These are phyloP conservation scores for Trypanosoma lewisi DNA, from an alignment of 208 protist species.

Conservation along the genomic window DNA sequence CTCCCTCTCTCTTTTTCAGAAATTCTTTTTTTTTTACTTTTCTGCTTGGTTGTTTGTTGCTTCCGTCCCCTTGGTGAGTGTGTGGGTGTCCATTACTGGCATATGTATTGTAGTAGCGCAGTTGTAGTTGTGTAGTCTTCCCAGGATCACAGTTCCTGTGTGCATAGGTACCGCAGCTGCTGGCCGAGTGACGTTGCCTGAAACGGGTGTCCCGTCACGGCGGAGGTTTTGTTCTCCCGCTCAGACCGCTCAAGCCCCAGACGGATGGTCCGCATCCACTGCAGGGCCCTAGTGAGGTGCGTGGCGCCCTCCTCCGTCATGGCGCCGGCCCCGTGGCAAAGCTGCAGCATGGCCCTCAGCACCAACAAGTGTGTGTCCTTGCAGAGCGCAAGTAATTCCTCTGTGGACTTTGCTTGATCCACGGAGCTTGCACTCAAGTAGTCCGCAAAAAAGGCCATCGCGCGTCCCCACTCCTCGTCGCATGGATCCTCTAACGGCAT, in stretches of 20 bases:
- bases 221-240: conserved; percentile 1
- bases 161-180: conserved; percentile 24
- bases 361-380: conserved; percentile 37
- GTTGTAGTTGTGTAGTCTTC: neutral
- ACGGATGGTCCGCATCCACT: conserved; percentile 34
- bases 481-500: conserved; percentile 42
- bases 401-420: conserved; percentile 24
- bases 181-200: conserved; percentile 33
- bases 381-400: conserved; percentile 28
- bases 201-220: conserved; percentile 27
- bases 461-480: conserved; percentile 43
- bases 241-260: conserved; percentile 12
- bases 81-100: neutral
- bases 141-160: conserved; percentile 16
- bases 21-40: too few species aligned
- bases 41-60: too few species aligned
- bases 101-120: too few species aligned
- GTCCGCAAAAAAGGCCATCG: conserved; percentile 41
- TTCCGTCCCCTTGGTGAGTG: neutral
- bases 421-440: conserved; percentile 32
- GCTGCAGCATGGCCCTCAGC: conserved; percentile 36
- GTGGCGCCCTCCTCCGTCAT: conserved; percentile 9
- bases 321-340: conserved; percentile 28
- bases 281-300: conserved; percentile 28
- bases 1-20: too few species aligned